phyloP scores from a whole-genome alignment of 495 filamentous ascomycete genomes.

The Immersiella caudata region DNA sequence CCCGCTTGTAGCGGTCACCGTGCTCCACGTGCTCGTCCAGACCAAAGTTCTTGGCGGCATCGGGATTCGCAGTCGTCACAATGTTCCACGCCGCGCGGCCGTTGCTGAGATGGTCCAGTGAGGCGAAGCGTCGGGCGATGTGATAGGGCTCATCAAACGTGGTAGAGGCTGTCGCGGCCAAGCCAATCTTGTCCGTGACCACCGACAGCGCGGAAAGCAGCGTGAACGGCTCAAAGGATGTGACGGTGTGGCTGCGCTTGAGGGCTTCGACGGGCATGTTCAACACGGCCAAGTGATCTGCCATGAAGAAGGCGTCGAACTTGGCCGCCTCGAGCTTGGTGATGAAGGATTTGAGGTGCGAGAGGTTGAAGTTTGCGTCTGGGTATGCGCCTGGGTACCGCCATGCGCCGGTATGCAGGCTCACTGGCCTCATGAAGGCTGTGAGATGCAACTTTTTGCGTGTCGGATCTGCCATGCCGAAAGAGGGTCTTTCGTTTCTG shows the following conservation, averaged over 20 bases:
- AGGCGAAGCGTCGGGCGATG: slow-evolving; percentile 60
- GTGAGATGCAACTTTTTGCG: slow-evolving; percentile 53
- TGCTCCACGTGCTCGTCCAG: slow-evolving; percentile 58
- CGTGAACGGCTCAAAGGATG: slow-evolving; percentile 55
- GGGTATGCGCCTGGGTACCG: slow-evolving; percentile 58
- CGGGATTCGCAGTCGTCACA: slow-evolving; percentile 61
- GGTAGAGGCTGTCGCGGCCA: slow-evolving; percentile 57
- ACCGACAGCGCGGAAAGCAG: slow-evolving; percentile 54
- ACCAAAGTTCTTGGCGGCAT: slow-evolving; percentile 58
- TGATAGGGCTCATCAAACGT: slow-evolving; percentile 60
- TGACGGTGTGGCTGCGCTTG: slow-evolving; percentile 60
- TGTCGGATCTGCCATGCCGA: slow-evolving; percentile 7
- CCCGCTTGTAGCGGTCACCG: slow-evolving; percentile 60
- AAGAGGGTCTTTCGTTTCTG: neutral
- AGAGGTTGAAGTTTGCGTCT: slow-evolving; percentile 63
- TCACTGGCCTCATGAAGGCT: slow-evolving; percentile 63
- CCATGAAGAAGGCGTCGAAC: slow-evolving; percentile 67
- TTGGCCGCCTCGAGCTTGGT: slow-evolving; percentile 61
- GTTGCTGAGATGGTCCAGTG: slow-evolving; percentile 61
- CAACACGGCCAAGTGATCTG: slow-evolving; percentile 59
- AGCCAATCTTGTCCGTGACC: slow-evolving; percentile 53
- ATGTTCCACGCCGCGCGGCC: slow-evolving; percentile 68
- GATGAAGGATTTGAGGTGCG: slow-evolving; percentile 56
- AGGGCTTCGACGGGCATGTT: slow-evolving; percentile 62
- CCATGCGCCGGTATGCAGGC: slow-evolving; percentile 61